phyloP scores from a whole-genome alignment of 2,329 filamentous ascomycete species.

The Ophiostoma sp. region DNA sequence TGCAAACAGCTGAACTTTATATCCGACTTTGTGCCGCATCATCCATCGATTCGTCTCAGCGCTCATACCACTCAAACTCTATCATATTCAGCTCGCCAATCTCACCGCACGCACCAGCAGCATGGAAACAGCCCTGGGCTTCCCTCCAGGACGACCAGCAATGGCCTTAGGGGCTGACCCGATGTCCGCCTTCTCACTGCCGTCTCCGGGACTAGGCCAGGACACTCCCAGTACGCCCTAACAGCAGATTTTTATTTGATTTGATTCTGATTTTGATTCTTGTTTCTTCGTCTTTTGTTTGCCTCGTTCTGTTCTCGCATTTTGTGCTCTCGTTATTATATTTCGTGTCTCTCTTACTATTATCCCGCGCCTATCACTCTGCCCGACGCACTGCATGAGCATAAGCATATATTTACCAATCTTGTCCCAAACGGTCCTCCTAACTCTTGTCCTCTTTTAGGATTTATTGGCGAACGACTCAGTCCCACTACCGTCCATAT shows the following conservation, averaged over 20 bases:
- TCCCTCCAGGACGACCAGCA: constrained; percentile 19
- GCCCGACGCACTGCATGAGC: neutral
- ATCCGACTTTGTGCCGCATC: neutral
- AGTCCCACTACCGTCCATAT: constrained; percentile 14
- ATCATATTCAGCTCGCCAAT: neutral
- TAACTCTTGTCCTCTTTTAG: constrained; percentile 17
- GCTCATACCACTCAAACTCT: neutral
- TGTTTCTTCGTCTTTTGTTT: neutral
- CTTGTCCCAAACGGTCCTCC: neutral
- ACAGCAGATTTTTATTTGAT: neutral
- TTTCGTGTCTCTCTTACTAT: neutral
- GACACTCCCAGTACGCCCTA: constrained; percentile 26
- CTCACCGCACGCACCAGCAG: neutral
- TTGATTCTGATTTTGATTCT: neutral
- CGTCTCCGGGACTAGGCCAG: constrained; percentile 21
- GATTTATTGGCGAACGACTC: constrained; percentile 18
- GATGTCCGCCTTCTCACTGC: constrained; percentile 22
- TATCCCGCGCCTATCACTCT: neutral
- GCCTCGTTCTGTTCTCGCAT: neutral
- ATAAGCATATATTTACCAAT: neutral
- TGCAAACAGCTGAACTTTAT: neutral
- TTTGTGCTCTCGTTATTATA: neutral
- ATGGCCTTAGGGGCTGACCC: constrained; percentile 20
- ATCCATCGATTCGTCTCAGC: neutral
- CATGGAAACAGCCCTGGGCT: constrained; percentile 22